These are phyloP conservation scores for Teratosphaeria destructans DNA, from an alignment of 2,329 filamentous ascomycete genomes.

Conservation along the genomic window DNA sequence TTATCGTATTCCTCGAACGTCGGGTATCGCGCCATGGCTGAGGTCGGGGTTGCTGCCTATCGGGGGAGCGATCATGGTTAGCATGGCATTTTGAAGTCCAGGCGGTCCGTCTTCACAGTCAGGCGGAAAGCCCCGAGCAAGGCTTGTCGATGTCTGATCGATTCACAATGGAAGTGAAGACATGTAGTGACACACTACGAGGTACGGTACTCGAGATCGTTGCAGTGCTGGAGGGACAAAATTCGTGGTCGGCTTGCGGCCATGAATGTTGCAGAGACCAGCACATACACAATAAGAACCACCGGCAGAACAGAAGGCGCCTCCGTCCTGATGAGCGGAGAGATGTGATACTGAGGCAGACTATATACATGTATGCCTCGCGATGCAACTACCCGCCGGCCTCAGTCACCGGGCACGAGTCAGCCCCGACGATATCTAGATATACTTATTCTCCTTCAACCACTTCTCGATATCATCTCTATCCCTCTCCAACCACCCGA, in stretches of 20 bases:
- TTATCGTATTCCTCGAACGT: conserved; percentile 23
- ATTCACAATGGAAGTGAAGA: too few relatives aligned
- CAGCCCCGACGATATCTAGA: conserved; percentile 20
- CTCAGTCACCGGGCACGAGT: not conserved
- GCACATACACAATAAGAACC: too few relatives aligned
- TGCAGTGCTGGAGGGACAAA: not conserved
- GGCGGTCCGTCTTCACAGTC: not conserved
- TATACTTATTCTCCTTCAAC: conserved; percentile 57
- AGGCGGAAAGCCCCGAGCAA: not conserved
- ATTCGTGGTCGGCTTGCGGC: not conserved
- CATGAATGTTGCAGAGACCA: too few relatives aligned
- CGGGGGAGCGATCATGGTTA: not conserved
- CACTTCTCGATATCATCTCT: conserved; percentile 63
- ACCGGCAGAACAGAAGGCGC: too few relatives aligned
- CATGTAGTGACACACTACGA: too few relatives aligned
- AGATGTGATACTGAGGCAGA: not conserved
- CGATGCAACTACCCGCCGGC: not conserved
- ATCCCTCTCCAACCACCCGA: conserved; percentile 69
- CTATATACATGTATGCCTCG: not conserved
- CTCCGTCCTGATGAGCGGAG: not conserved
- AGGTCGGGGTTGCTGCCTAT: not conserved
- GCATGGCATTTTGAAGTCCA: not conserved
- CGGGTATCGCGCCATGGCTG: conserved; percentile 24
- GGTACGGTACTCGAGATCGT: too few relatives aligned
- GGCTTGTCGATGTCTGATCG: not conserved